These are phyloP conservation scores for Arthonia radiata DNA, from an alignment of 495 filamentous ascomycete genomes.

Conservation along the genomic window DNA sequence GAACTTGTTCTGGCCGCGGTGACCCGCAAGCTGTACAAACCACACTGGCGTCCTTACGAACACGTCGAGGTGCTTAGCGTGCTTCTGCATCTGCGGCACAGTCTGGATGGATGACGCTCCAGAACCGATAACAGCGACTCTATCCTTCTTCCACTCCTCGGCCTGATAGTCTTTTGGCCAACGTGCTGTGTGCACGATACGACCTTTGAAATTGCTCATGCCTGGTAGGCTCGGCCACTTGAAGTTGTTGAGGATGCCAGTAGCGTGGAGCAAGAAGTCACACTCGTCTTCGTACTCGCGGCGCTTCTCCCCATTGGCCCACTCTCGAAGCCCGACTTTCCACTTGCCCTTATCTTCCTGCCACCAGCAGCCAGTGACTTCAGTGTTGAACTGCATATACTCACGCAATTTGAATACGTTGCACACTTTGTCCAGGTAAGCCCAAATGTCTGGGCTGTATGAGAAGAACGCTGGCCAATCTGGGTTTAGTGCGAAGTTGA, in stretches of 20 bases:
- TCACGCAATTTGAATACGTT: too few species aligned
- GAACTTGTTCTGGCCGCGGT: constrained; percentile 10
- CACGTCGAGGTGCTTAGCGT: constrained; percentile 13
- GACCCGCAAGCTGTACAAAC: constrained; percentile 14
- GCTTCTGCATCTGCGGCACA: constrained; percentile 13
- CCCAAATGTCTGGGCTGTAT: too few species aligned
- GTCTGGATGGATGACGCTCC: constrained; percentile 15
- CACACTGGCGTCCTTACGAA: constrained; percentile 15
- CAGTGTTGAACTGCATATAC: too few species aligned
- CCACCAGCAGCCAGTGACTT: too few species aligned
- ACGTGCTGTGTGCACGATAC: constrained; percentile 24
- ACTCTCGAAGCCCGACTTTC: constrained; percentile 10
- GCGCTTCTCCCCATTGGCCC: not conserved
- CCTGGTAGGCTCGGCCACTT: constrained; percentile 14
- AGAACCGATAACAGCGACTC: constrained; percentile 15
- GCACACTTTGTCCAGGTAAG: too few species aligned
- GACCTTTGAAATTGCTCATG: constrained; percentile 11
- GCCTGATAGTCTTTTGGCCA: constrained; percentile 25
- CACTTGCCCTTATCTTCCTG: constrained; percentile 11
- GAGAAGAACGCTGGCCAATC: too few species aligned
- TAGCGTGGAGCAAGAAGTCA: constrained; percentile 12
- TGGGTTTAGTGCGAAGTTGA: too few species aligned
- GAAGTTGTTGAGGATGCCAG: constrained; percentile 14
- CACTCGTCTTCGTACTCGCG: constrained; percentile 2
- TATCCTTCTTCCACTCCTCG: constrained; percentile 26